phyloP scores from a whole-genome alignment of 768 basidiomycete species.

The Mycena indigotica region DNA sequence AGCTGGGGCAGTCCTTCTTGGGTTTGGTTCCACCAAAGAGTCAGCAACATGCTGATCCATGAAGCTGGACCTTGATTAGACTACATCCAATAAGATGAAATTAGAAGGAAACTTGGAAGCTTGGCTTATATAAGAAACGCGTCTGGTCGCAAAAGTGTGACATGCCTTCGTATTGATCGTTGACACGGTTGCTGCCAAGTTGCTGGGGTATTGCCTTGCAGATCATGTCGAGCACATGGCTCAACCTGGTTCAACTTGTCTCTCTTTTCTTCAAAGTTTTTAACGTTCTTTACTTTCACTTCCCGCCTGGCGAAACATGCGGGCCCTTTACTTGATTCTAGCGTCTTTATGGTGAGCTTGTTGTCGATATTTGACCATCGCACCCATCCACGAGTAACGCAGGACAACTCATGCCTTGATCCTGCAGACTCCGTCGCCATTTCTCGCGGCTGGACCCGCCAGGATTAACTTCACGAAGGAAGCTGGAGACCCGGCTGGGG shows the following conservation, averaged over 20 bases:
- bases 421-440: not conserved
- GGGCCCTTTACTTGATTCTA: not conserved
- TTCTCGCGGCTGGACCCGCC: conserved; percentile 1
- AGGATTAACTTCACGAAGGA: conserved; percentile 9
- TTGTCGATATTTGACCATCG: not conserved
- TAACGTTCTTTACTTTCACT: not conserved
- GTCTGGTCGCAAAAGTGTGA: no score
- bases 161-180: no score
- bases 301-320: conserved; percentile 7
- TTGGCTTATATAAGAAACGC: no score
- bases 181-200: no score
- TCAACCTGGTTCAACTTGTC: no score
- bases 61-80: no score
- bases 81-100: no score
- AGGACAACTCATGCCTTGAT: not conserved
- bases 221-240: no score
- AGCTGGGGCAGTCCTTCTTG: conserved; percentile 16
- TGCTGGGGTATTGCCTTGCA: no score
- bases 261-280: no score
- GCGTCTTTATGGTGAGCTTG: conserved; percentile 1
- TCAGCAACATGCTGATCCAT: not conserved
- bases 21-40: conserved; percentile 13
- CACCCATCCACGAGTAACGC: not conserved
- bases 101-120: no score
- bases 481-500: conserved; percentile 3